Evolutionary conservation across 441 rosid species (phyloP).

Genomic region (Breynia disticha): DNA sequence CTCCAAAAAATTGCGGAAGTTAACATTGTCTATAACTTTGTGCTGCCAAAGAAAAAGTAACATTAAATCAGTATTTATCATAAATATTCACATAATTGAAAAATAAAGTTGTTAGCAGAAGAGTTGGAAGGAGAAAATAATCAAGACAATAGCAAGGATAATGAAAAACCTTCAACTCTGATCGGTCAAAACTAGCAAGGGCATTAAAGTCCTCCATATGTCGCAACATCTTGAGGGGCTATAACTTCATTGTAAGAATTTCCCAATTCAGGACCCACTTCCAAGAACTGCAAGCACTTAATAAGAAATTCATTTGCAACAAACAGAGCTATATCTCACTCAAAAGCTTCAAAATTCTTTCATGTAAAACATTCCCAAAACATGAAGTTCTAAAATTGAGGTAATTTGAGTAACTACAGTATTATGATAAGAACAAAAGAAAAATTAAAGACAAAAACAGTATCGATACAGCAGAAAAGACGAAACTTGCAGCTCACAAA

Average conservation of each 20-base stretch:
- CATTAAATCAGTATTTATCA: constrained; percentile 14
- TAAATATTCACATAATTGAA: not conserved
- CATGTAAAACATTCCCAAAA: too few species aligned
- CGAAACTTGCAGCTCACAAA: constrained; percentile 16
- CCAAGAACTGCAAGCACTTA: constrained; percentile 57
- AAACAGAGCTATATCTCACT: too few species aligned
- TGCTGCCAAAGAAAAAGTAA: constrained; percentile 37
- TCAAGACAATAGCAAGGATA: not conserved
- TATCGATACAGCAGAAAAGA: not conserved
- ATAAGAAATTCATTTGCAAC: not conserved
- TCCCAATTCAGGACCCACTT: constrained; percentile 83
- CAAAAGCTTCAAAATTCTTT: too few species aligned
- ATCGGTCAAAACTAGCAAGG: constrained; percentile 88
- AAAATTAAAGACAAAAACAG: too few species aligned
- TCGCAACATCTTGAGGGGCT: constrained; percentile 97
- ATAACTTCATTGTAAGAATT: constrained; percentile 76
- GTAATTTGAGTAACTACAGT: too few species aligned
- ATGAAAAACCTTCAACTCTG: constrained; percentile 69
- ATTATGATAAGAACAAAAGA: too few species aligned
- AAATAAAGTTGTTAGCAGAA: not conserved
- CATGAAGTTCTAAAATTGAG: too few species aligned
- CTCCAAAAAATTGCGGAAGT: constrained; percentile 91
- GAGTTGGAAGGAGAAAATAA: not conserved
- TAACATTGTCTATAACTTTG: constrained; percentile 86
- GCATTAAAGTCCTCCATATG: constrained; percentile 98